These are phyloP conservation scores for Lachancea lanzarotensis DNA, from an alignment of 805 yeast species.

Conservation along the genomic window DNA sequence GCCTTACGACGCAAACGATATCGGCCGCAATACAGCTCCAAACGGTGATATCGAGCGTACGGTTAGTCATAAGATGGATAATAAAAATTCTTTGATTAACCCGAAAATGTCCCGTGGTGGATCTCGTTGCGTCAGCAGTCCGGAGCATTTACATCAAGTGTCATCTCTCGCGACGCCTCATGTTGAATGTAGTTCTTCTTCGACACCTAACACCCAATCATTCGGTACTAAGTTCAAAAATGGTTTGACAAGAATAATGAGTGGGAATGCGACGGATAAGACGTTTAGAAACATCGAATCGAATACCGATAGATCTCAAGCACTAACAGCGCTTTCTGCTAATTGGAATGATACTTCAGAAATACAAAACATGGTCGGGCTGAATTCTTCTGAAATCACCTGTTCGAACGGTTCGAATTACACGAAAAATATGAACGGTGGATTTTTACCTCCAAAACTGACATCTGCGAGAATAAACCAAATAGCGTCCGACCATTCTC, in stretches of 20 bases:
- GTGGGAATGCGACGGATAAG: constrained; percentile 8
- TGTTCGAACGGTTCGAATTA: background rate
- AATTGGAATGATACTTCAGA: background rate
- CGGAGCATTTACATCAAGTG: constrained; percentile 1
- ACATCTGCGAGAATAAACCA: background rate
- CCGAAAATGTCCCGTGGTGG: background rate
- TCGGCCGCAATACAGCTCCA: background rate
- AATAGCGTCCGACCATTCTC: background rate
- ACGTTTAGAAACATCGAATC: background rate
- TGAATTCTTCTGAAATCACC: background rate
- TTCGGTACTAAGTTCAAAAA: constrained; percentile 25
- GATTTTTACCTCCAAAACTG: background rate
- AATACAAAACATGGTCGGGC: background rate
- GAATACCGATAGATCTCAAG: background rate
- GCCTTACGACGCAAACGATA: constrained; percentile 1
- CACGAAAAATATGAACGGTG: background rate
- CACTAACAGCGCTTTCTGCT: background rate
- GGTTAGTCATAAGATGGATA: background rate
- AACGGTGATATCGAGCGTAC: background rate
- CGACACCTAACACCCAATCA: constrained; percentile 12
- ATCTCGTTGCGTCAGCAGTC: constrained; percentile 4
- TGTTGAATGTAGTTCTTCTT: background rate
- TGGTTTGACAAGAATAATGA: constrained; percentile 26
- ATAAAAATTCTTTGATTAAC: constrained; percentile 2
- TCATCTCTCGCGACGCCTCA: constrained; percentile 1